Evolutionary conservation across 2,329 filamentous ascomycete species (phyloP), one percentile per base, ranked within the genome.

Genomic region (Cladosporium austrohemisphaericum): DNA sequence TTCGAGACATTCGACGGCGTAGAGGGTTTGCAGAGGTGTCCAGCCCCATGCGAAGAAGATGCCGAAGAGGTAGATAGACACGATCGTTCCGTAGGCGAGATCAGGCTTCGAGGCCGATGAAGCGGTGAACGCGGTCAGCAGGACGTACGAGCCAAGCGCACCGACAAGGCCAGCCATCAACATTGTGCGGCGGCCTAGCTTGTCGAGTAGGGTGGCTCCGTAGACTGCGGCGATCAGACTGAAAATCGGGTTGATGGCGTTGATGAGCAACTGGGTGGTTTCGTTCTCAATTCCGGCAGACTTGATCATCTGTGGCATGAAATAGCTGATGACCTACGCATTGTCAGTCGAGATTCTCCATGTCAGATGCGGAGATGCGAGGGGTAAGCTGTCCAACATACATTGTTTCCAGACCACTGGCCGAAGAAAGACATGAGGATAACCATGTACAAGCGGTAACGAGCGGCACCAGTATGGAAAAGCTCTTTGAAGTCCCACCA

Each of bases 401-500:
- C 33, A n/a, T 49, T 49, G 56, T 70, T 70, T 1, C 69, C 69
- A 5, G 54, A 60, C 66, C 66, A 69, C 51, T 72, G 69, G 1
- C 69, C 68, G 32, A 71, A 72, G 55, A 68, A 70, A 1, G 66
- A 63, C 67, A 71, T 70, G 9, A 60, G 59, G 10, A 71, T 67
- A 4, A 70, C 68, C 60, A 69, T 65, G 48, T 60, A 61, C 14
- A 71, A 52, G 36, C 69, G 61, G 54, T 76, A 75, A 14, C 78
- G 71, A 56, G 80, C 80, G 14, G 75, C 76, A 13, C 66, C 67
- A 3, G 72, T 76, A 47, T 71, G 70, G 56, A 71, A 62, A 23
- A 79, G 67, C 54, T 79, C 77, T 7, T 73, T 63, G 66, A 75
- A 79, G 61, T 82, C 71, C 75, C 77, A 80, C 74, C 76, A 81